A percentile compares a stretch with the other conserved stretches of the same genome.
These are phyloP conservation scores for Gossypium schwendimanii DNA, from an alignment of 441 rosid genomes.

Conservation along the genomic window DNA sequence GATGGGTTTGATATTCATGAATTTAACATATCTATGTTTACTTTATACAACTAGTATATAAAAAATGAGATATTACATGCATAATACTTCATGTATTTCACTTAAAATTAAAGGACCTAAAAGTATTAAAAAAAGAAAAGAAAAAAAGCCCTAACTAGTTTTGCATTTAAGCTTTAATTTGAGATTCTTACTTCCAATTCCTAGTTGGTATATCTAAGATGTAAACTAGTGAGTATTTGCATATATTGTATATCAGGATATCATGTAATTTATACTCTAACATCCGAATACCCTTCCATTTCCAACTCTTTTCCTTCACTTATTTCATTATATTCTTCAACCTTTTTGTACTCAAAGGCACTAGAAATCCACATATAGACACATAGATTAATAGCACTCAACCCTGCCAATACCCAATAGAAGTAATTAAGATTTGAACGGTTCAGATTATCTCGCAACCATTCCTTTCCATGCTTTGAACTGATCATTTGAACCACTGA, in stretches of 20 bases:
- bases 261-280: not conserved
- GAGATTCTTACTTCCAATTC: too few relatives aligned
- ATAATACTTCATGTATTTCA: too few relatives aligned
- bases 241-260: not conserved
- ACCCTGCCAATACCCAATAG: conserved; percentile 60
- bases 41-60: too few relatives aligned
- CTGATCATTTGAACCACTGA: conserved; percentile 41
- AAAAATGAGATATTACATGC: too few relatives aligned
- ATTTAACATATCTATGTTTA: too few relatives aligned
- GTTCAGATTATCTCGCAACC: conserved; percentile 67
- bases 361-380: conserved; percentile 43
- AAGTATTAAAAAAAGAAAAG: too few relatives aligned
- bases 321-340: conserved; percentile 20
- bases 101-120: too few relatives aligned
- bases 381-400: conserved; percentile 50
- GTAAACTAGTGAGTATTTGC: not conserved
- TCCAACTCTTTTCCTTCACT: not conserved
- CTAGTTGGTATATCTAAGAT: not conserved
- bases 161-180: too few relatives aligned
- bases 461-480: conserved; percentile 29
- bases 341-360: conserved; percentile 56
- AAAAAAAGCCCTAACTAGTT: too few relatives aligned
- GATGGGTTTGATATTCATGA: too few relatives aligned
- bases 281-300: not conserved
- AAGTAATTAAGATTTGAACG: conserved; percentile 50